Evolutionary conservation across 2,329 filamentous ascomycete species (phyloP), one percentile per base, ranked within the genome.

Genomic region (Aspergillus sergii): DNA sequence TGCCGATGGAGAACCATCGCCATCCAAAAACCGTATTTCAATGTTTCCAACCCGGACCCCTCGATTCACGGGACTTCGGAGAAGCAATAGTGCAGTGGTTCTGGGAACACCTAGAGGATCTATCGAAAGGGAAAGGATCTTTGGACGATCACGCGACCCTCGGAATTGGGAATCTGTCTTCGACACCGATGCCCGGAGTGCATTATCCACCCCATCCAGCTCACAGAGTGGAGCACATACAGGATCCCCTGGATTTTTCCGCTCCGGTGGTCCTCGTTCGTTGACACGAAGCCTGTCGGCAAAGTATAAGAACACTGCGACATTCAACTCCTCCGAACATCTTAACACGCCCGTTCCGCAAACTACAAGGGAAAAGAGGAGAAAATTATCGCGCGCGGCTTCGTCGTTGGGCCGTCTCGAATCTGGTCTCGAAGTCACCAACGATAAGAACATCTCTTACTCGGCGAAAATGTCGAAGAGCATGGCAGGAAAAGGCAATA

Each of bases 91-190:
- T 74, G 89, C 89, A 21, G 79, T 90, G 43, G 81, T 84, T 43
- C 82, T 84, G 61, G 79, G 86, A 65, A 88, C 85, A 5, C 80
- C 88, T n/a, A 83, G 85, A 28, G 84, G 85, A 57, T 84, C 86
- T 63, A 84, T 84, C 73, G 75, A 67, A 51, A 72, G 70, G 60
- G 74, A 79, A 45, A 80, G 89, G 21, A 80, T 81, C 39, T 88
- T 89, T 61, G 92, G 92, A 60, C 87, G 94, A 61, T 97, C 94
- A 62, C 89, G 92, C 60, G 92, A 97, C 76, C 92, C 93, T 21
- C 89, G 93, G 57, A 91, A 91, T 8, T 97, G 94, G 94, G 92
- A 96, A 73, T 93, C 93, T 62, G 94, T 91, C 80, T 94, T 92
- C 71, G 92, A 96, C 73, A 89, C 89, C 9, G 91, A 95, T 68